phyloP scores from a whole-genome alignment of 176 grass and related monocot species.

The Hyparrhenia diplandra region DNA sequence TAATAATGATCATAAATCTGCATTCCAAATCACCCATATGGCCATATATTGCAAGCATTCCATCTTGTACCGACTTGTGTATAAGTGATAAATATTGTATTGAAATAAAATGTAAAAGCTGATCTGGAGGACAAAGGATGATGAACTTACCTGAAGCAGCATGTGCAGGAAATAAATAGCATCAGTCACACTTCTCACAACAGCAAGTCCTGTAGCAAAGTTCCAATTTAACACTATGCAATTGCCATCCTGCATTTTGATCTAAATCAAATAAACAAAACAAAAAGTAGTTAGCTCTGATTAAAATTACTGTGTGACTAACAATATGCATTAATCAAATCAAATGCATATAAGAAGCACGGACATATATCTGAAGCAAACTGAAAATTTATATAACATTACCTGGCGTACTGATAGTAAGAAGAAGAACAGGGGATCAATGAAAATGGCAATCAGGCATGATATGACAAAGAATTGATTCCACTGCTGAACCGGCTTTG shows the following conservation, averaged over 20 bases:
- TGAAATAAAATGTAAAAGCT: constrained; percentile 9
- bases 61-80: not conserved
- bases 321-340: not conserved
- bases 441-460: constrained; percentile 86
- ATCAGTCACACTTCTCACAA: constrained; percentile 89
- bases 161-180: constrained; percentile 91
- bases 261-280: not conserved
- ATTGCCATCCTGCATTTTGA: constrained; percentile 48
- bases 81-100: not conserved
- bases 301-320: not conserved
- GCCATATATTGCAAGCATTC: not conserved
- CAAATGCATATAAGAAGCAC: not conserved
- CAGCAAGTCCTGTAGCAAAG: constrained; percentile 64
- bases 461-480: constrained; percentile 98
- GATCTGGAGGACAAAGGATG: constrained; percentile 10
- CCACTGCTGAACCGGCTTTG: constrained; percentile 77
- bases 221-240: constrained; percentile 85
- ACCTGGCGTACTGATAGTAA: constrained; percentile 68
- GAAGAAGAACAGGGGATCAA: constrained; percentile 92
- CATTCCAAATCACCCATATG: not conserved
- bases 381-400: too few species aligned
- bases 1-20: not conserved
- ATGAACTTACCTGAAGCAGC: constrained; percentile 83
- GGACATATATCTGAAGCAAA: not conserved
- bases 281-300: constrained; percentile 11